These are phyloP conservation scores for Glycine latifolia DNA, from an alignment of 306 rosid species.

Conservation along the genomic window DNA sequence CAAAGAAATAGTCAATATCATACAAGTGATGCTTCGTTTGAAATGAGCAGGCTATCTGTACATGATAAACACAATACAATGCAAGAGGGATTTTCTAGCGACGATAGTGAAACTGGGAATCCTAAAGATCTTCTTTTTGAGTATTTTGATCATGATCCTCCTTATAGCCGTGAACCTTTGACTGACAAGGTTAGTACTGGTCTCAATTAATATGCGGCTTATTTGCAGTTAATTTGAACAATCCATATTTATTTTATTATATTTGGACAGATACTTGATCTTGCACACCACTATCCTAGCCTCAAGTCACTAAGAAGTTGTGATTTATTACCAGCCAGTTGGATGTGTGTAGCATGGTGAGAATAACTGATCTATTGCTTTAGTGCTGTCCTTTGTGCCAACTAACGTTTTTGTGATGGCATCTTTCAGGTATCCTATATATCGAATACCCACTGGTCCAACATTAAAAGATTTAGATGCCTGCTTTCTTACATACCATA, in stretches of 20 bases:
- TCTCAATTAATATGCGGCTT: conserved; percentile 36
- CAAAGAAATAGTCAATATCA: conserved; percentile 51
- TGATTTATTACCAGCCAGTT: conserved; percentile 81
- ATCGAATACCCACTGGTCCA: conserved; percentile 90
- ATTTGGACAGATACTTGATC: conserved; percentile 76
- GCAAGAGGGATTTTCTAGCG: conserved; percentile 73
- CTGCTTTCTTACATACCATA: conserved; percentile 89
- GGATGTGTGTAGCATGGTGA: conserved; percentile 97
- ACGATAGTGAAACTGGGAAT: conserved; percentile 71
- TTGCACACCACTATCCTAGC: conserved; percentile 67
- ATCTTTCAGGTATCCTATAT: conserved; percentile 88
- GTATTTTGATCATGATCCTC: conserved; percentile 79
- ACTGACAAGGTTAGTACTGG: conserved; percentile 73
- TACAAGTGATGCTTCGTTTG: conserved; percentile 45
- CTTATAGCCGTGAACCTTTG: conserved; percentile 86
- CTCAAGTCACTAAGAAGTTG: conserved; percentile 84
- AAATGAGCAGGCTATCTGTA: conserved; percentile 58
- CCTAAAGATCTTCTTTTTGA: conserved; percentile 68
- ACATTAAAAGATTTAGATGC: conserved; percentile 92
- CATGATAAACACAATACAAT: conserved; percentile 44
- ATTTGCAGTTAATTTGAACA: conserved; percentile 30
- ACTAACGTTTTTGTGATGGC: conserved; percentile 45
- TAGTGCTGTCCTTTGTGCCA: conserved; percentile 32
- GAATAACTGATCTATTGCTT: conserved; percentile 36
- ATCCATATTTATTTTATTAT: conserved; percentile 40